Evolutionary conservation across 306 rosid species (phyloP), one percentile per base, ranked within the genome.

Genomic region (Quercus parvula): DNA sequence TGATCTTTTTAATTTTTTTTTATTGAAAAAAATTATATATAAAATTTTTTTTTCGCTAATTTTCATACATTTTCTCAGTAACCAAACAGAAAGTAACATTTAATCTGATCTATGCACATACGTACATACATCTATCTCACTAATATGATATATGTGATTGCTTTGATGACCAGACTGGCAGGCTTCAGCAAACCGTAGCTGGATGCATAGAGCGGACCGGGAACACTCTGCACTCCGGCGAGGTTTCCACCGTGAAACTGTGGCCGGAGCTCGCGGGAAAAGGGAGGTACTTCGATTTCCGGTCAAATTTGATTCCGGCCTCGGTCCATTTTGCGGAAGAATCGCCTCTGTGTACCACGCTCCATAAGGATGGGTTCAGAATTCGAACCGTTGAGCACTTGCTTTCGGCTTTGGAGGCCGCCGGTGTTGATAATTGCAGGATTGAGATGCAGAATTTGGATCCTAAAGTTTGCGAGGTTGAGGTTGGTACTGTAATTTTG

Each of bases 351-450:
- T 91, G 99, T 76, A 94, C 99, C 30, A 86, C 91, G 41, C 87
- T 94, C 19, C 70, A 87, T 68, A 92, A 85, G 81, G 88, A 84
- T 62, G 97, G 95, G 64, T 8, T 92, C 54, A 87, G 82, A 52
- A 75, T 94, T 81, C 88, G 91, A 67, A 92, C 97, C 0, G 88
- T 91, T 30, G 99, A 94, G 92, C 99, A 94, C 84, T 81, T 94
- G 89, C 97, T 94, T 74, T 92, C 97, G 5, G 99, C 97, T 22
- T 57, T 92, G 91, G 97, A 94, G 85, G 99, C 88, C 54, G 25
- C 74, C 78, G 97, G 93, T n/a, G 94, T 94, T 62, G 97, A 94
- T 79, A 94, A 94, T 79, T 94, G 99, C 81, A 85, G 95, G 81
- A 92, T 94, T 62, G 85, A 88, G 88, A 68, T 94, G 2, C 73